These are phyloP conservation scores for Rhodotorula taiwanensis DNA, from an alignment of 768 basidiomycete genomes.

Conservation along the genomic window DNA sequence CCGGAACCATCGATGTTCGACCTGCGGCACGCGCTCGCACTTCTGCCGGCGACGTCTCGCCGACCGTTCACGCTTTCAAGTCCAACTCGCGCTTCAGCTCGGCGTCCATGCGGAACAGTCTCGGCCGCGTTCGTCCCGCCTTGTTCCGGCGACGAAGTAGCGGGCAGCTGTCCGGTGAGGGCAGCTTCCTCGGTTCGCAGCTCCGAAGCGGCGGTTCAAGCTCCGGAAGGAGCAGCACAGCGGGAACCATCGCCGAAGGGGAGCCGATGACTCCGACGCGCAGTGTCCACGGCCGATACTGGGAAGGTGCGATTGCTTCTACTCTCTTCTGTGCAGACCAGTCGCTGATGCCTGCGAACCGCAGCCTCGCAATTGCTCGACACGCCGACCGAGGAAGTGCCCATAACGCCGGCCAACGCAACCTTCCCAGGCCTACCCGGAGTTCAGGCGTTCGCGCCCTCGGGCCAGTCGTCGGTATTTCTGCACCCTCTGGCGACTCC, in stretches of 20 bases:
- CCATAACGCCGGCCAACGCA: slow-evolving; percentile 24
- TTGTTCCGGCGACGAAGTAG: slow-evolving; percentile 29
- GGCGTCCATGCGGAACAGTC: not conserved
- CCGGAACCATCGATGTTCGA: not conserved
- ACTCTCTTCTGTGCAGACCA: not conserved
- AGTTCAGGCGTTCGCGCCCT: slow-evolving; percentile 8
- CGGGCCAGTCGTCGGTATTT: slow-evolving; percentile 12
- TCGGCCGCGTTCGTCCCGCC: slow-evolving; percentile 12
- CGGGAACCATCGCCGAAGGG: slow-evolving; percentile 20
- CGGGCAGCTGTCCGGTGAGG: slow-evolving; percentile 28
- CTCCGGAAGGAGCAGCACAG: slow-evolving; percentile 9
- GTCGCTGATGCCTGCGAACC: not conserved
- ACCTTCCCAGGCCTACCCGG: slow-evolving; percentile 12
- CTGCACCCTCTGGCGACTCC: slow-evolving; percentile 21
- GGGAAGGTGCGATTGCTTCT: slow-evolving; percentile 15
- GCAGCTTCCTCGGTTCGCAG: slow-evolving; percentile 7
- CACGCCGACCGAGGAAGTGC: slow-evolving; percentile 27
- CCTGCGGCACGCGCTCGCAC: no score
- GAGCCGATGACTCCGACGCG: slow-evolving; percentile 43
- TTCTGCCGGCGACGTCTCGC: slow-evolving; percentile 16
- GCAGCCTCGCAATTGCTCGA: slow-evolving; percentile 26
- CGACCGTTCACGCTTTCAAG: slow-evolving; percentile 21
- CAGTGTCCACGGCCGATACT: slow-evolving; percentile 10
- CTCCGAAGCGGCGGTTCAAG: slow-evolving; percentile 23
- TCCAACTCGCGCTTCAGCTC: not conserved